Evolutionary conservation across 2,329 filamentous ascomycete genomes (phyloP).

Genomic region (Cadophora sp.): DNA sequence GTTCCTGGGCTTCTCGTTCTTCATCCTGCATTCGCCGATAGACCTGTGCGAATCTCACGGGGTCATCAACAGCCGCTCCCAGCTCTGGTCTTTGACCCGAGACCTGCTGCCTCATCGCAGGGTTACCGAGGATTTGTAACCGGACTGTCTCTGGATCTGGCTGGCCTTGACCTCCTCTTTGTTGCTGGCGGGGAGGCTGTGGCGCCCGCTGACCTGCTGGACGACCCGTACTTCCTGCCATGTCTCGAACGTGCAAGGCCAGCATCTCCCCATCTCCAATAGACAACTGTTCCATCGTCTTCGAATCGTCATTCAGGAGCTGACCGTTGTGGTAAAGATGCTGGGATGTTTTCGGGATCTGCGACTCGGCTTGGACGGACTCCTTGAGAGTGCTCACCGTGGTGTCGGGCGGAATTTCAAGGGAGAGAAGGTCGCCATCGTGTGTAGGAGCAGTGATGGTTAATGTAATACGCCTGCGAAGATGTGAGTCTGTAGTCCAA

Average conservation of each 20-base stretch:
- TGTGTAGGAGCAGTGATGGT: conserved; percentile 79
- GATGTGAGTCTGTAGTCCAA: conserved; percentile 22
- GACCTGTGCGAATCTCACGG: conserved; percentile 76
- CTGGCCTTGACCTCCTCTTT: conserved; percentile 44
- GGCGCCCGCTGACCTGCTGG: conserved; percentile 46
- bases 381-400: conserved; percentile 85
- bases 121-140: conserved; percentile 81
- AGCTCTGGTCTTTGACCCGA: conserved; percentile 77
- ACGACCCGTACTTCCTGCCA: conserved; percentile 52
- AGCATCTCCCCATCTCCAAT: conserved; percentile 93
- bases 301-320: conserved; percentile 76
- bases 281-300: conserved; percentile 81
- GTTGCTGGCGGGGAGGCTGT: conserved; percentile 42
- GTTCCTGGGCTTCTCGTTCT: conserved; percentile 74
- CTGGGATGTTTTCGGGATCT: conserved; percentile 74
- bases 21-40: conserved; percentile 71
- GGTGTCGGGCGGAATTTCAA: conserved; percentile 84
- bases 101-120: conserved; percentile 73
- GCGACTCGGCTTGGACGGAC: conserved; percentile 84
- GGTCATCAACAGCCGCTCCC: conserved; percentile 76
- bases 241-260: conserved; percentile 77
- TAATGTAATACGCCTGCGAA: conserved; percentile 81
- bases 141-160: conserved; percentile 83
- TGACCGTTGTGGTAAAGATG: conserved; percentile 91
- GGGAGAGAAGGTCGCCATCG: conserved; percentile 71